Base-by-base conservation (phyloP, 768 basidiomycete species). In the Steccherinum ochraceum region DNA sequence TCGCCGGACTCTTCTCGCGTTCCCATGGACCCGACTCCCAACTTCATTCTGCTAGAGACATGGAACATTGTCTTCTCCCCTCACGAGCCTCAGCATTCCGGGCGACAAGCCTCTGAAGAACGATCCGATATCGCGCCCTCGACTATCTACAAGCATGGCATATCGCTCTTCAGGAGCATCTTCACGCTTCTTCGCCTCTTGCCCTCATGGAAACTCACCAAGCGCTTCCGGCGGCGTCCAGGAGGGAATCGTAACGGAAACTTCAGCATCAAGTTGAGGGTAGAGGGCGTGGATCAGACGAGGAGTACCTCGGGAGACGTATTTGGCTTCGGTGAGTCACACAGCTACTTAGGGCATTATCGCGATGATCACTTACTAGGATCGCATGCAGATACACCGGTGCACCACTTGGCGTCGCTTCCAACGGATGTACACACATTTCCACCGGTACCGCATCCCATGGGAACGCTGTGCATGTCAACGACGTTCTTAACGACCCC, bases 81-180 rank as follows among this genome's bases (percentile, higher is more conserved):
- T 7, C 48, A 57, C 46, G 48, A 46, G 44, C 52, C 48, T 25
- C 50, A 54, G 25, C 53, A 49, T 40, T 44, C 50, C 27, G 51
- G 56, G 12, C 41, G 40, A 19, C 20, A 25, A 19, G 24, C 35
- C 49, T 23, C 26, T 18, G 52, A 58, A 25, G 57, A 61, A 25
- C 56, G 49, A 42, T 57, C 66, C 45, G 83, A 85, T 52, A 72
- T 85, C 35, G 78, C 82, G 12, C 79, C 84, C 27, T 76, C 89
- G 0, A 86, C 84, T 12, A 83, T 89, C 49, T 92, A 92, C 76
- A 92, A 92, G 66, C 83, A 90, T 58, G 81, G 84, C 27, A 91
- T 92, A 59, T 77, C 86, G 25, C 75, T 90, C 18, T 92, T 91
- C 70, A 77, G 89, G 46, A 87, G 86, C 61, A 61, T 88, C 4